Percentiles rank a stretch among this genome's conserved stretches.
phyloP scores from a whole-genome alignment of 306 rosid genomes.

The Ziziphus jujuba region DNA sequence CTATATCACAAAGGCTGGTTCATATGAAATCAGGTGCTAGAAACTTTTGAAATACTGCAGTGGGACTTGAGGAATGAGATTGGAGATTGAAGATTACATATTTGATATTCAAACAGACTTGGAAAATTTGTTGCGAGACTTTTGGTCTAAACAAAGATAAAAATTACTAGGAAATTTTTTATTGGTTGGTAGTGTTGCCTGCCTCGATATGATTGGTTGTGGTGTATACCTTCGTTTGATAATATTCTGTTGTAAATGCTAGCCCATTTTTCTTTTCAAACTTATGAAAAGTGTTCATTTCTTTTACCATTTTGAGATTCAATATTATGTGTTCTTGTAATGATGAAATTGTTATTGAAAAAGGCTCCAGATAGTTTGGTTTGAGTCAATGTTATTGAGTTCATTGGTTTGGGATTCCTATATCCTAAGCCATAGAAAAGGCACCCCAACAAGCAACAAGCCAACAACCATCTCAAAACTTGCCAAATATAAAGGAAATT shows the following conservation, averaged over 20 bases:
- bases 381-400: neutral
- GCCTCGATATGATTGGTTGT: constrained; percentile 20
- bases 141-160: neutral
- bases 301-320: neutral
- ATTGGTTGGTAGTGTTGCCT: constrained; percentile 3
- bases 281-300: constrained; percentile 4
- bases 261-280: constrained; percentile 12
- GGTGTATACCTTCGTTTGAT: neutral
- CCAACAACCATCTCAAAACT: no score
- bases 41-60: constrained; percentile 24
- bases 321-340: constrained; percentile 3
- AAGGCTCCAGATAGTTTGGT: neutral
- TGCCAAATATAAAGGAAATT: no score
- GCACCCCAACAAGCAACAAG: no score
- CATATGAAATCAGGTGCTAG: constrained; percentile 92
- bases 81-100: constrained; percentile 26
- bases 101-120: constrained; percentile 14
- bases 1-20: constrained; percentile 92
- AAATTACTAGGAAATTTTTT: constrained; percentile 1
- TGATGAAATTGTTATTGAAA: constrained; percentile 4
- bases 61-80: constrained; percentile 7
- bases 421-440: no score
- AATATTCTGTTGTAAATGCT: constrained; percentile 28
- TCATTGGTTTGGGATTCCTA: no score
- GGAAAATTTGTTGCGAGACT: constrained; percentile 9